A percentile compares a stretch with the other conserved stretches of the same genome.
Evolutionary conservation across 257 asterid species (phyloP).

Genomic region (Apocynum venetum): DNA sequence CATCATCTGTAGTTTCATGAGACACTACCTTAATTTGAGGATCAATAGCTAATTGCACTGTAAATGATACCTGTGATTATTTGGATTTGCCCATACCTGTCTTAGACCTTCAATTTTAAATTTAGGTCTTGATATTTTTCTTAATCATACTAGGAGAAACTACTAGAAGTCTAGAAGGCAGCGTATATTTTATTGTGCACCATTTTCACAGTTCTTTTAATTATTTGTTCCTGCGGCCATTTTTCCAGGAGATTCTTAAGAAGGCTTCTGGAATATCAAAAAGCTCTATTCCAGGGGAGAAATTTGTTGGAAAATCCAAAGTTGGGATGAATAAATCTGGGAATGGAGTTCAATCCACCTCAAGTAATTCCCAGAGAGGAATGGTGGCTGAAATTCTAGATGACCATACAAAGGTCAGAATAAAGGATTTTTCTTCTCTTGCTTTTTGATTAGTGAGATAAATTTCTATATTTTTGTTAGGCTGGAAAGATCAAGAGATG

Average conservation of each 20-base stretch:
- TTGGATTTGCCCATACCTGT: background rate
- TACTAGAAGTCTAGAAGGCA: slow-evolving; percentile 17
- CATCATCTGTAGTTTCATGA: background rate
- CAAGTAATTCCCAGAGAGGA: slow-evolving; percentile 40
- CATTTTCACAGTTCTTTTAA: slow-evolving; percentile 15
- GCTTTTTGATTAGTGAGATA: background rate
- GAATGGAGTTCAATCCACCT: slow-evolving; percentile 27
- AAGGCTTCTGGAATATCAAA: slow-evolving; percentile 51
- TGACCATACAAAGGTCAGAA: slow-evolving; percentile 43
- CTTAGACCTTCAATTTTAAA: background rate
- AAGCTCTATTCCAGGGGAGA: slow-evolving; percentile 37
- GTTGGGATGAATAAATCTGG: slow-evolving; percentile 30
- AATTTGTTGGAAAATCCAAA: slow-evolving; percentile 36
- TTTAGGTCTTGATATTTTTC: background rate
- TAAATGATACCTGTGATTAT: background rate
- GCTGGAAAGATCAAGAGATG: background rate
- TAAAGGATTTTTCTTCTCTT: slow-evolving; percentile 4
- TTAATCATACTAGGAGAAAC: background rate
- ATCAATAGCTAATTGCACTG: background rate
- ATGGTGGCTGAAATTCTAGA: slow-evolving; percentile 40
- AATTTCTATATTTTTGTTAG: background rate
- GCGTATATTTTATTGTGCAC: slow-evolving; percentile 4
- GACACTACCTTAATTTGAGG: background rate
- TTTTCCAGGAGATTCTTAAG: slow-evolving; percentile 60
- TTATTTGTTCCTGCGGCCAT: slow-evolving; percentile 5